Evolutionary conservation across 139 green algal genomes (phyloP), one percentile per base, ranked within the genome.

Genomic region (Asterochloris sp.): DNA sequence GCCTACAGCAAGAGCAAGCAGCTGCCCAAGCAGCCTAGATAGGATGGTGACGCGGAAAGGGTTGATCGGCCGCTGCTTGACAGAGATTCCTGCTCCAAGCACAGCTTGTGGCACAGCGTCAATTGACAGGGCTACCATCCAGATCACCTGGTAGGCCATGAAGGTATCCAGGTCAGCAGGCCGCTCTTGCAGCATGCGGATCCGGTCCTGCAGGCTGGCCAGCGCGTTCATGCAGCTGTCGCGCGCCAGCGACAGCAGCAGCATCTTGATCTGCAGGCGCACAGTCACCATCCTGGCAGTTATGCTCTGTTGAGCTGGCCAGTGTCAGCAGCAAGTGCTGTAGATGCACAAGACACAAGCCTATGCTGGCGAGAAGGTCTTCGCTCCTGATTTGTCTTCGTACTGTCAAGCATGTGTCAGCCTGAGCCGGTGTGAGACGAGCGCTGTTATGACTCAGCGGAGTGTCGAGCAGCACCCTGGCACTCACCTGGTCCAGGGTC

Each of bases 91-190:
- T 54, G 38, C 38, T 54, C 38, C 38, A 54, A 54, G 38, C 38
- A 54, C 38, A 54, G 38, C 38, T 54, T 54, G 38, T 54, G 6
- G 38, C 4, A 54, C 38, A 54, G 38, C n/a, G n/a, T n/a, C n/a
- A n/a, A n/a, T n/a, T n/a, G 38, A 6, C 38, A 54, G 38, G 38
- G 38, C 38, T 54, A 54, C 38, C 38, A 2, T 54, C 67, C 13
- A 21, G 67, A 19, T 28, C n/a, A 83, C 86, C 81, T 86, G 85
- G 86, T 94, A 95, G 38, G 84, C 80, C 83, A 94, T 91, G 86
- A 92, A 95, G 62, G 91, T 89, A 66, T 94, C 90, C 73, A 95
- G 85, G 64, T 84, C 71, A 24, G 82, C 71, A n/a, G 92, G 92
- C 11, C 92, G 84, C 27, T 82, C 84, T 69, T 83, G 68, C 76